These are phyloP conservation scores for Euphorbia peplus DNA, from an alignment of 345 rosid species.

Conservation along the genomic window DNA sequence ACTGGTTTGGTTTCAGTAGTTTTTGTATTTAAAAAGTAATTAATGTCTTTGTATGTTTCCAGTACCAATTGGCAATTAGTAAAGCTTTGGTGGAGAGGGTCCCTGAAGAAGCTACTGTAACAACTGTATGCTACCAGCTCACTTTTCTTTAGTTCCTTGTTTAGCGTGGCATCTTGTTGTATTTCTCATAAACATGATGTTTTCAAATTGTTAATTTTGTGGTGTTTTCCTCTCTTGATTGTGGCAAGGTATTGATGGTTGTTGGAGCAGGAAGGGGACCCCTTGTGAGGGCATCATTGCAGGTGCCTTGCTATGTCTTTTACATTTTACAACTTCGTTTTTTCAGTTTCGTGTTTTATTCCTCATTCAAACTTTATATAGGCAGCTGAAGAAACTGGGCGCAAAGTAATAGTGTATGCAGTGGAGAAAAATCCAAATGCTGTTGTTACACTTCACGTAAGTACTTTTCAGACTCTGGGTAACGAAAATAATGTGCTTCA, in stretches of 20 bases:
- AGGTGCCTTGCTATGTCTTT: slow-evolving; percentile 46
- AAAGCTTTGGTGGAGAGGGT: slow-evolving; percentile 88
- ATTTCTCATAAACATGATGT: slow-evolving; percentile 8
- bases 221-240: not conserved
- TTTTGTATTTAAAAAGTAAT: slow-evolving; percentile 10
- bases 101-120: slow-evolving; percentile 56
- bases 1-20: slow-evolving; percentile 4
- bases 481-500: not conserved
- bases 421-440: slow-evolving; percentile 99
- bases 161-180: not conserved
- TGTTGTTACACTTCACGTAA: slow-evolving; percentile 93
- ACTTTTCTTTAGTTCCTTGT: slow-evolving; percentile 1
- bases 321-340: slow-evolving; percentile 18
- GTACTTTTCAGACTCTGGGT: slow-evolving; percentile 23
- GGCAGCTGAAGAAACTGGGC: slow-evolving; percentile 97
- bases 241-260: slow-evolving; percentile 85
- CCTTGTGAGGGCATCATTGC: slow-evolving; percentile 94
- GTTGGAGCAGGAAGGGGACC: slow-evolving; percentile 99
- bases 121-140: slow-evolving; percentile 53
- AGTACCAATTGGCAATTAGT: slow-evolving; percentile 87
- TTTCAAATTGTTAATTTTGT: not conserved
- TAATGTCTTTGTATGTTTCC: slow-evolving; percentile 31
- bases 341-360: not conserved
- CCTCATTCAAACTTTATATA: slow-evolving; percentile 31
- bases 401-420: slow-evolving; percentile 80